These are phyloP conservation scores for Chlamydomonas schloesseri DNA, from an alignment of 139 green algal species.

Conservation along the genomic window DNA sequence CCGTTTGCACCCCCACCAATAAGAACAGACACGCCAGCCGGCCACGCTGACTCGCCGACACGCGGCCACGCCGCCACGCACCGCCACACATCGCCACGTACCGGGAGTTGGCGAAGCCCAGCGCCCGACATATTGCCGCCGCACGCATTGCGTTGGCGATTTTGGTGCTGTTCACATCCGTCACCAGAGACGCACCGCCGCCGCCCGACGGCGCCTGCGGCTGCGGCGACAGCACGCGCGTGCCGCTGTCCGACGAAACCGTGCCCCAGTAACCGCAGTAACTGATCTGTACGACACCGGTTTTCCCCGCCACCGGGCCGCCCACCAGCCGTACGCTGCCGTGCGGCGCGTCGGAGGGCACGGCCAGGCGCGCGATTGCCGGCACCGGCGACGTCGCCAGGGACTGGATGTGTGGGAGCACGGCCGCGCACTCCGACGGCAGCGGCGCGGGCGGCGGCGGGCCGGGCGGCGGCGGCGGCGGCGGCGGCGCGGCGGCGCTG, in stretches of 20 bases:
- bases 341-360: not conserved
- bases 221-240: too few species aligned
- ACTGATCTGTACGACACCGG: not conserved
- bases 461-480: not conserved
- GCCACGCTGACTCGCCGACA: too few species aligned
- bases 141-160: not conserved
- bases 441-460: not conserved
- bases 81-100: not conserved
- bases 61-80: too few species aligned
- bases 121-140: not conserved
- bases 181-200: too few species aligned
- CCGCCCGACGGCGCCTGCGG: too few species aligned
- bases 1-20: too few species aligned
- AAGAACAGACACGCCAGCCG: too few species aligned
- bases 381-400: not conserved
- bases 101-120: not conserved
- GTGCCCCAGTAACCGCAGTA: not conserved
- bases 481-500: not conserved
- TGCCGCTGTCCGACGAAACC: not conserved
- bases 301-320: not conserved
- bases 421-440: not conserved
- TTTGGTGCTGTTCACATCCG: not conserved
- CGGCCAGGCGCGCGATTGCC: not conserved
- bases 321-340: not conserved
- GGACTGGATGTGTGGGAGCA: not conserved